These are phyloP conservation scores for Phyllosticta citriasiana DNA, from an alignment of 2,329 filamentous ascomycete species.

Conservation along the genomic window DNA sequence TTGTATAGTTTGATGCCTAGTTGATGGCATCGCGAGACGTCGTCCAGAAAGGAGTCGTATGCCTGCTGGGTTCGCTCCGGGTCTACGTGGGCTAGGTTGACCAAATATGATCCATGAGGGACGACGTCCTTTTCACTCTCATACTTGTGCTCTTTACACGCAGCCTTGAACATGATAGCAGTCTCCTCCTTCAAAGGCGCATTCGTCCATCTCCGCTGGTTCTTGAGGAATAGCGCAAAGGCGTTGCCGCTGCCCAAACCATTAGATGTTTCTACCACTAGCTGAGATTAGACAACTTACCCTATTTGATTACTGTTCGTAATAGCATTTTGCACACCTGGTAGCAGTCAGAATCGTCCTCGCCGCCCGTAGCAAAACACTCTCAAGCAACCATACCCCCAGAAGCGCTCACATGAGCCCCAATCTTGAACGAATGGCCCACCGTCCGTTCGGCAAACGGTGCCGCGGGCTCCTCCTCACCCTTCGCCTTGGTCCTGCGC, in stretches of 20 bases:
- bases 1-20: slow-evolving; percentile 92
- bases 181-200: slow-evolving; percentile 63
- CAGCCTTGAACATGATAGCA: slow-evolving; percentile 56
- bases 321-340: slow-evolving; percentile 82
- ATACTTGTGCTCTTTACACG: slow-evolving; percentile 61
- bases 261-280: slow-evolving; percentile 16
- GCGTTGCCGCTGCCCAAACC: slow-evolving; percentile 58
- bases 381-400: slow-evolving; percentile 50
- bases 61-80: slow-evolving; percentile 72
- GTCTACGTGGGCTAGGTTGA: slow-evolving; percentile 86
- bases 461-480: slow-evolving; percentile 47
- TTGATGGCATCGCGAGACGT: slow-evolving; percentile 72
- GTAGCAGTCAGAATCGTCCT: slow-evolving; percentile 11
- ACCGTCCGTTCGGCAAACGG: slow-evolving; percentile 61
- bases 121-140: slow-evolving; percentile 64
- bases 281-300: slow-evolving; percentile 22
- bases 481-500: slow-evolving; percentile 46
- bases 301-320: slow-evolving; percentile 68
- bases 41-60: slow-evolving; percentile 77
- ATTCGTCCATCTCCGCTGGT: slow-evolving; percentile 88
- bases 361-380: background rate
- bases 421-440: slow-evolving; percentile 71
- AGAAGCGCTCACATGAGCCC: slow-evolving; percentile 83
- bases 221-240: slow-evolving; percentile 92
- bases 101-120: slow-evolving; percentile 90